Conservation (phyloP, 2,329 filamentous ascomycete genomes). For the Mariannaea elegans region DNA sequence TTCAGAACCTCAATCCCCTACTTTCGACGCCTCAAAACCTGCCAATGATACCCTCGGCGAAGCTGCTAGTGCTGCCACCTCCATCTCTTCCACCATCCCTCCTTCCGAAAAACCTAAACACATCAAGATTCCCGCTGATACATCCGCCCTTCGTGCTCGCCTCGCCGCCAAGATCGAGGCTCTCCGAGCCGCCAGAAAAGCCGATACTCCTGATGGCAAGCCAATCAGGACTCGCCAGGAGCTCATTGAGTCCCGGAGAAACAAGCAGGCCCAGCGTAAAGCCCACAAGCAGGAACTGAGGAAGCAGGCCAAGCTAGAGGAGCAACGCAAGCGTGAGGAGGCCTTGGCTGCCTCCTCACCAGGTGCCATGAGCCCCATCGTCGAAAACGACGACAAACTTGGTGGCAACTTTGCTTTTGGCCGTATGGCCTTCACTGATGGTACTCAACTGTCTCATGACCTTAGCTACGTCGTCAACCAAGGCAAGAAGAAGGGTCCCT, state of each 20-base stretch:
- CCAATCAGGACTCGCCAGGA: constrained; percentile 85
- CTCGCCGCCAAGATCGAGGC: constrained; percentile 85
- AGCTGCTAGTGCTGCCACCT: constrained; percentile 69
- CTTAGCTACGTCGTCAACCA: constrained; percentile 65
- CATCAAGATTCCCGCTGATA: constrained; percentile 74
- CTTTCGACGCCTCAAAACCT: constrained; percentile 63
- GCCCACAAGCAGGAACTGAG: constrained; percentile 89
- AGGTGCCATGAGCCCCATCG: constrained; percentile 63
- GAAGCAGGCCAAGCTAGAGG: constrained; percentile 79
- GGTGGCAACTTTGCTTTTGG: constrained; percentile 89
- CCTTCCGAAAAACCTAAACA: constrained; percentile 70
- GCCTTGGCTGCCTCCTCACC: constrained; percentile 71
- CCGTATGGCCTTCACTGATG: constrained; percentile 89
- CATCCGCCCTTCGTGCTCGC: constrained; percentile 78
- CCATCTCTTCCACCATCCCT: constrained; percentile 72
- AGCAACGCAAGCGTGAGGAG: constrained; percentile 72
- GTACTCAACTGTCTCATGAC: constrained; percentile 78
- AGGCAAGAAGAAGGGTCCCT: constrained; percentile 79
- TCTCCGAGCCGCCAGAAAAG: constrained; percentile 85
- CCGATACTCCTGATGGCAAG: constrained; percentile 82
- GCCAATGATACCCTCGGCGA: constrained; percentile 52
- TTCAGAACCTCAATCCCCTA: constrained; percentile 60
- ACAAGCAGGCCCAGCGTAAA: constrained; percentile 87
- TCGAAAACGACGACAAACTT: constrained; percentile 59
- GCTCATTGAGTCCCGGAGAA: constrained; percentile 86